These are phyloP conservation scores for Ogataea minuta DNA, from an alignment of 805 yeast genomes.

Conservation along the genomic window DNA sequence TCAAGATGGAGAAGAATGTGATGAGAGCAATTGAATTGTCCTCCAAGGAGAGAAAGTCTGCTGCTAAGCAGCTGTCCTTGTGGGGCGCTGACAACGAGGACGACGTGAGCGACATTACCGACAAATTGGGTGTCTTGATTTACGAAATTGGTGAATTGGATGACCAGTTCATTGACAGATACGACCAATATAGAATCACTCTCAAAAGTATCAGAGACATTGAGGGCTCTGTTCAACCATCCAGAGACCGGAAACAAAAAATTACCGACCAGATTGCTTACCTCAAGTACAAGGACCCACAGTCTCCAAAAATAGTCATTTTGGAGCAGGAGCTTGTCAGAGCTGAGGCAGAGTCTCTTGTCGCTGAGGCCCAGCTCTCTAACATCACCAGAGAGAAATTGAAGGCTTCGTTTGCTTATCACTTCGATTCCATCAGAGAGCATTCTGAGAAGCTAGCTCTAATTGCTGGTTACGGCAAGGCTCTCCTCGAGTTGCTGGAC, in stretches of 20 bases:
- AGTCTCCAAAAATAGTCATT: conserved; percentile 74
- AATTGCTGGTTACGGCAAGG: conserved; percentile 89
- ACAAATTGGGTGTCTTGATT: conserved; percentile 78
- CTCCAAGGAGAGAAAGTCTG: conserved; percentile 75
- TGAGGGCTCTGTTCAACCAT: conserved; percentile 84
- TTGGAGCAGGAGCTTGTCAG: conserved; percentile 87
- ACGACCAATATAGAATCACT: conserved; percentile 83
- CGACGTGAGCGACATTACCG: conserved; percentile 82
- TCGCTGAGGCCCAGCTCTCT: conserved; percentile 88
- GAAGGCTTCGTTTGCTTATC: conserved; percentile 80
- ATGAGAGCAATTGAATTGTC: conserved; percentile 76
- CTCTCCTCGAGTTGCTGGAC: conserved; percentile 75
- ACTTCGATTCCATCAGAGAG: conserved; percentile 82
- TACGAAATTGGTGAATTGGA: conserved; percentile 84
- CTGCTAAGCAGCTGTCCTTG: conserved; percentile 74
- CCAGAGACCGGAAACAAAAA: conserved; percentile 81
- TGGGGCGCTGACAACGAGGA: conserved; percentile 91
- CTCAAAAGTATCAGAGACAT: conserved; percentile 79
- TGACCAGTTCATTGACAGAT: conserved; percentile 81
- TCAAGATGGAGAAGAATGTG: conserved; percentile 79
- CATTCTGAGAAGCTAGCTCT: conserved; percentile 82
- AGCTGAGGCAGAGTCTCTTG: conserved; percentile 88
- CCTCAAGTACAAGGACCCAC: conserved; percentile 82
- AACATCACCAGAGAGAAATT: conserved; percentile 86
- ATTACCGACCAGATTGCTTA: conserved; percentile 83